Conservation (phyloP, 495 filamentous ascomycete genomes). For the Parathielavia appendiculata region DNA sequence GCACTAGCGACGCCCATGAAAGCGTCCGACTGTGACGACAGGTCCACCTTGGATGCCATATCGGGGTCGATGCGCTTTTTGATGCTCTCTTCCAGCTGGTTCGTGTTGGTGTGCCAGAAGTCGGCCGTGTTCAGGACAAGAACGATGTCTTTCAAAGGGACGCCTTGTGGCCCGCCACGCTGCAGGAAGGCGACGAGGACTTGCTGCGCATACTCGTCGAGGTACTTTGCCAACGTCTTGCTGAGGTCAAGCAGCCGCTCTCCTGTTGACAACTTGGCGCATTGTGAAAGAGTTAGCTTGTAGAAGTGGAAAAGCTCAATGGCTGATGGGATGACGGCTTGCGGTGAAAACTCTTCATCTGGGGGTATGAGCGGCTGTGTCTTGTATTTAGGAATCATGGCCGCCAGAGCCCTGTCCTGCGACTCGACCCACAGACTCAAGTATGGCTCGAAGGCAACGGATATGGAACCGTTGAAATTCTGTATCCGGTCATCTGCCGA, state of each 20-base stretch:
- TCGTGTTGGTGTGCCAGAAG: constrained; percentile 91
- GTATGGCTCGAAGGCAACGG: constrained; percentile 95
- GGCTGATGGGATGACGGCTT: constrained; percentile 86
- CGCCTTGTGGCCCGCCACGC: constrained; percentile 51
- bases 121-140: constrained; percentile 93
- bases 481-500: constrained; percentile 72
- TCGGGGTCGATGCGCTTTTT: constrained; percentile 79
- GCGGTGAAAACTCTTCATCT: constrained; percentile 88
- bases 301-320: constrained; percentile 98
- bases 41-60: constrained; percentile 67
- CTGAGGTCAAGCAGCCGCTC: constrained; percentile 79
- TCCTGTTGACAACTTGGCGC: constrained; percentile 90
- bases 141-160: constrained; percentile 70
- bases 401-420: constrained; percentile 83
- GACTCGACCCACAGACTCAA: constrained; percentile 95
- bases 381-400: constrained; percentile 84
- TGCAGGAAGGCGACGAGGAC: constrained; percentile 77
- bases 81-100: constrained; percentile 90
- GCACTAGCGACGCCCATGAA: constrained; percentile 94
- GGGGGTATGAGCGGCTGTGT: constrained; percentile 70
- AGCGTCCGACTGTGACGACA: constrained; percentile 87
- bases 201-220: constrained; percentile 93
- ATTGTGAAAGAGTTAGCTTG: constrained; percentile 83
- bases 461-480: constrained; percentile 86
- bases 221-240: constrained; percentile 80